These are phyloP conservation scores for Aspergillus novoparasiticus DNA, from an alignment of 2,329 filamentous ascomycete genomes.

Conservation along the genomic window DNA sequence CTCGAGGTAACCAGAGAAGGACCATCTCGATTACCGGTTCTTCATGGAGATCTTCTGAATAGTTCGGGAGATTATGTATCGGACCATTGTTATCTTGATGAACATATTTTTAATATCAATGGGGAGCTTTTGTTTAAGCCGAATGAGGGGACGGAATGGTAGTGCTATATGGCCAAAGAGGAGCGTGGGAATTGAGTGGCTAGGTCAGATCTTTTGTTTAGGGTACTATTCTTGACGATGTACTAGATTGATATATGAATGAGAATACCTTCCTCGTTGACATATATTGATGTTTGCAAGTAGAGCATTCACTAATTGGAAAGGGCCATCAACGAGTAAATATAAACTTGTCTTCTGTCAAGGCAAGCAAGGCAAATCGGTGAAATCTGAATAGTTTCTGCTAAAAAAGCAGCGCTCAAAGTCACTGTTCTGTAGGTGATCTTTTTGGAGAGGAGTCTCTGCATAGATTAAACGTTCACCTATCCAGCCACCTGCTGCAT, in stretches of 20 bases:
- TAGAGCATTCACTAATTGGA: too few species aligned
- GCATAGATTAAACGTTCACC: neutral
- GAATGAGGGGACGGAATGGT: neutral
- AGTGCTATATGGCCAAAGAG: neutral
- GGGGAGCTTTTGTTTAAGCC: slow-evolving; percentile 14
- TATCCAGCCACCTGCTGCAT: neutral
- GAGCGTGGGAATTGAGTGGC: neutral
- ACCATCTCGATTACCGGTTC: slow-evolving; percentile 14
- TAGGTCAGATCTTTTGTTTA: too few species aligned
- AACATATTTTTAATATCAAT: slow-evolving; percentile 19
- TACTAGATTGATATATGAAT: too few species aligned
- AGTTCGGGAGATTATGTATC: slow-evolving; percentile 10
- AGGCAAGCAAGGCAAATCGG: neutral
- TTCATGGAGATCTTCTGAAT: slow-evolving; percentile 18
- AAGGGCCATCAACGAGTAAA: too few species aligned
- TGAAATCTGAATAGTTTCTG: neutral
- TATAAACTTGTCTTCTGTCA: too few species aligned
- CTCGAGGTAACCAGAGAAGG: slow-evolving; percentile 15
- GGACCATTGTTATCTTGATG: slow-evolving; percentile 9
- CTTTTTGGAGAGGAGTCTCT: neutral
- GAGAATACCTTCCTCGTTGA: too few species aligned
- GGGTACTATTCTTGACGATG: too few species aligned
- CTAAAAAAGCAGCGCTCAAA: neutral
- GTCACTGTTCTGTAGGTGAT: neutral
- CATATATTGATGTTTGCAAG: too few species aligned